Percentiles rank a stretch among this genome's conserved stretches.
These are phyloP conservation scores for Candida suzukii DNA, from an alignment of 805 yeast genomes.

Conservation along the genomic window DNA sequence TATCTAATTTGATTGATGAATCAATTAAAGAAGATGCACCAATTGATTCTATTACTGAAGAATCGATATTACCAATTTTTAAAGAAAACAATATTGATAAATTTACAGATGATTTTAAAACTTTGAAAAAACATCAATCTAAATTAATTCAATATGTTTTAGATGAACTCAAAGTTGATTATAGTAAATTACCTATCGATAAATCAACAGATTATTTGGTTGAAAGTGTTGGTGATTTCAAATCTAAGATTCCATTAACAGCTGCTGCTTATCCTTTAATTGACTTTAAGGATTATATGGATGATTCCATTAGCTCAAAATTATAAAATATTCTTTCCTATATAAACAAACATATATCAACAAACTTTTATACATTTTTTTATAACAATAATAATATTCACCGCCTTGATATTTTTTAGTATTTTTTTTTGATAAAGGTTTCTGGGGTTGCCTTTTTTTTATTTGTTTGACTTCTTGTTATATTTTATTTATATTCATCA, in stretches of 20 bases:
- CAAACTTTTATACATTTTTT: too few relatives aligned
- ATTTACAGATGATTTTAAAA: slow-evolving; percentile 13
- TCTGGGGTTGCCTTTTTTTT: too few relatives aligned
- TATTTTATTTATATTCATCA: too few relatives aligned
- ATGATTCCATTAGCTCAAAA: slow-evolving; percentile 15
- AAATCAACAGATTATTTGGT: slow-evolving; percentile 36
- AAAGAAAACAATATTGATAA: slow-evolving; percentile 4
- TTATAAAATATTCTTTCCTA: slow-evolving; percentile 9
- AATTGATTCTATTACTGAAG: slow-evolving; percentile 5
- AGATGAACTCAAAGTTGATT: slow-evolving; percentile 9
- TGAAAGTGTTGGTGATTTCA: slow-evolving; percentile 45
- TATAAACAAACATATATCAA: too few relatives aligned
- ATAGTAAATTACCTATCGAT: slow-evolving; percentile 3
- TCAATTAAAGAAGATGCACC: slow-evolving; percentile 8
- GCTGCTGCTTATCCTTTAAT: slow-evolving; percentile 53
- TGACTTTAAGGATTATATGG: slow-evolving; percentile 14
- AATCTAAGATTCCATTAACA: slow-evolving; percentile 44
- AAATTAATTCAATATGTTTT: slow-evolving; percentile 12
- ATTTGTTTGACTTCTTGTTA: too few relatives aligned
- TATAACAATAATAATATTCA: too few relatives aligned
- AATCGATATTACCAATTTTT: slow-evolving; percentile 1
- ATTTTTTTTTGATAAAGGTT: too few relatives aligned
- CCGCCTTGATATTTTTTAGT: too few relatives aligned
- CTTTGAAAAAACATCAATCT: slow-evolving; percentile 12
- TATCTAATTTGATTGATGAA: slow-evolving; percentile 15